Evolutionary conservation across 2,329 filamentous ascomycete genomes (phyloP).

Genomic region (Magnaporthiopsis incrustans): DNA sequence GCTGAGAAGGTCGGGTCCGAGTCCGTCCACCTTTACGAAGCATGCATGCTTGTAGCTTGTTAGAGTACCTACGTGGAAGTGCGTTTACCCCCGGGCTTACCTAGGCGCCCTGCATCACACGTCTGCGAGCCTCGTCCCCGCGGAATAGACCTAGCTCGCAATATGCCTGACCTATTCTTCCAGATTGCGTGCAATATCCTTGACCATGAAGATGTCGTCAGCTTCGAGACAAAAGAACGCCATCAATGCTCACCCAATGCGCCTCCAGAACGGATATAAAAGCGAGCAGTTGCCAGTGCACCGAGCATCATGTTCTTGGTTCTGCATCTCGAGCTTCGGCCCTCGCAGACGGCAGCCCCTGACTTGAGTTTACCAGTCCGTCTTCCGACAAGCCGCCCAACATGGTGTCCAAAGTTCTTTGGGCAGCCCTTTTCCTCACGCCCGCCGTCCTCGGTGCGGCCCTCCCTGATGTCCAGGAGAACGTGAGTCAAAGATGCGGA

Average conservation of each 20-base stretch:
- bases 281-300: neutral
- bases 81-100: no score
- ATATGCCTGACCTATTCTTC: neutral
- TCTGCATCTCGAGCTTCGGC: neutral
- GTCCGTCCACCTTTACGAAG: neutral
- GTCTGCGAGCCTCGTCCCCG: neutral
- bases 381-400: neutral
- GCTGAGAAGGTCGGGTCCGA: neutral
- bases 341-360: neutral
- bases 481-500: neutral
- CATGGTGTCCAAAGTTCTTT: slow-evolving; percentile 4
- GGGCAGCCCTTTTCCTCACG: slow-evolving; percentile 4
- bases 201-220: neutral
- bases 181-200: slow-evolving; percentile 1
- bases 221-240: neutral
- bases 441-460: slow-evolving; percentile 2
- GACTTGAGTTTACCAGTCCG: neutral
- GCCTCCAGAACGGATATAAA: neutral
- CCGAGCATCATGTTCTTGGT: neutral
- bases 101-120: neutral
- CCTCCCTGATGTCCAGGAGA: slow-evolving; percentile 2
- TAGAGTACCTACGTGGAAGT: neutral
- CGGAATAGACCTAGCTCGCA: neutral
- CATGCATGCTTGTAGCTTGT: neutral
- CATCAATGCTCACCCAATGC: neutral